Evolutionary conservation across 169 alveolate species (phyloP).

Genomic region (Plasmodium malariae): DNA sequence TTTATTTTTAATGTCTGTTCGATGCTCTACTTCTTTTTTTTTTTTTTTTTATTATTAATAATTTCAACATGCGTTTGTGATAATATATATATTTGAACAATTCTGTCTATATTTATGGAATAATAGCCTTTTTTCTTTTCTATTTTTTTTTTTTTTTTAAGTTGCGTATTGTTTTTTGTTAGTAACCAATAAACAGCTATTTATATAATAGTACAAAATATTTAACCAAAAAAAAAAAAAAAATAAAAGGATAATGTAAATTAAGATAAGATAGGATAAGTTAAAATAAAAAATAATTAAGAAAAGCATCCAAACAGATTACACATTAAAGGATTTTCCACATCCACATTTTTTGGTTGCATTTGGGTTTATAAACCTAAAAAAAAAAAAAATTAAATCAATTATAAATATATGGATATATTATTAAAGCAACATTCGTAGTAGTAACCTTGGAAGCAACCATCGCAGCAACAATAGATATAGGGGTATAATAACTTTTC

Average conservation of each 20-base stretch:
- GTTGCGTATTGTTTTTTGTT: constrained; percentile 23
- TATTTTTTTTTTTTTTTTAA: constrained; percentile 28
- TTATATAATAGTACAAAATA: constrained; percentile 2
- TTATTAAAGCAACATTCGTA: background rate
- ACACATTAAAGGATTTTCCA: constrained; percentile 74
- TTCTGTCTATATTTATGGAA: constrained; percentile 17
- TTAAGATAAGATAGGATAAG: background rate
- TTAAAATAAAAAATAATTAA: too few species aligned
- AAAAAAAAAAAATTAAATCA: constrained; percentile 17
- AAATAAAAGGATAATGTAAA: background rate
- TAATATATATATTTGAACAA: background rate
- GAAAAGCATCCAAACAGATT: constrained; percentile 3
- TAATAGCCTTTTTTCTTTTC: background rate
- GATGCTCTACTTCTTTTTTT: background rate
- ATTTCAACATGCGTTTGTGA: background rate
- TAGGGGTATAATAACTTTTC: too few species aligned
- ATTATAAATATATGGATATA: background rate
- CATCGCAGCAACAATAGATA: too few species aligned
- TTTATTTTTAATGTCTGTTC: background rate
- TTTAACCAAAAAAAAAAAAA: constrained; percentile 30
- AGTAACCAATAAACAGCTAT: constrained; percentile 2
- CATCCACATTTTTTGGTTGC: constrained; percentile 78
- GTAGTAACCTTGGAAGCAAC: too few species aligned
- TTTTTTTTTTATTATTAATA: constrained; percentile 15
- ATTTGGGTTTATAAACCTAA: constrained; percentile 76